These are phyloP conservation scores for Mycena capillaripes DNA, from an alignment of 768 basidiomycete species.

Conservation along the genomic window DNA sequence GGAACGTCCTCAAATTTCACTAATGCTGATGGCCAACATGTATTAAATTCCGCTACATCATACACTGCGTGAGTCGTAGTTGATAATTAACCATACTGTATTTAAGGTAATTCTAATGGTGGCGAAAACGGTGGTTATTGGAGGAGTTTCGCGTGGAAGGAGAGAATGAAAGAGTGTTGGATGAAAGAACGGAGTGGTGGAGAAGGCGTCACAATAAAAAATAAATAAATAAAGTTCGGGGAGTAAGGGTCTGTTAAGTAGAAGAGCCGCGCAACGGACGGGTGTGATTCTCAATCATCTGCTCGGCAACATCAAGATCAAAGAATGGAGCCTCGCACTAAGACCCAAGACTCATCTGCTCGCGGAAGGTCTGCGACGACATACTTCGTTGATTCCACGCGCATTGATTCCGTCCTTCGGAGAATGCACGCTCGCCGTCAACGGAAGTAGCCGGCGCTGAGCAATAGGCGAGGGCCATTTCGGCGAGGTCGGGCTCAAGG, in stretches of 20 bases:
- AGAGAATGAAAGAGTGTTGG: too few species aligned
- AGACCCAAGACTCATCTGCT: conserved; percentile 30
- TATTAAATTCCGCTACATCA: conserved; percentile 1
- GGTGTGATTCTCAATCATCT: conserved; percentile 3
- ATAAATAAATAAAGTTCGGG: not conserved
- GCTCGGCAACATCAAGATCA: conserved; percentile 16
- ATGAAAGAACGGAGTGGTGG: not conserved
- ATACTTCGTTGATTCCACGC: conserved; percentile 31
- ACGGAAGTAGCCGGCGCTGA: conserved; percentile 29
- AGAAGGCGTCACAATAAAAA: not conserved
- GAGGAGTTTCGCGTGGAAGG: too few species aligned
- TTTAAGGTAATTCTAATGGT: too few species aligned
- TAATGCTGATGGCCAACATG: too few species aligned
- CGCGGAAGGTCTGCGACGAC: conserved; percentile 34
- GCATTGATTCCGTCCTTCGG: conserved; percentile 30
- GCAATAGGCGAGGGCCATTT: conserved; percentile 25
- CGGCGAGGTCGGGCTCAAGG: conserved; percentile 4
- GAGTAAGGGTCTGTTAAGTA: not conserved
- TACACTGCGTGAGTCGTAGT: not conserved
- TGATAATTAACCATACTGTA: too few species aligned
- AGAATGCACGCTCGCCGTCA: conserved; percentile 29
- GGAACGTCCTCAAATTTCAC: not conserved
- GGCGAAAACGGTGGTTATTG: too few species aligned
- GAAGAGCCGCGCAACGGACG: not conserved
- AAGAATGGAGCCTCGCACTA: conserved; percentile 29